Conservation (phyloP, 768 basidiomycete species). For the Suillus alpinus region DNA sequence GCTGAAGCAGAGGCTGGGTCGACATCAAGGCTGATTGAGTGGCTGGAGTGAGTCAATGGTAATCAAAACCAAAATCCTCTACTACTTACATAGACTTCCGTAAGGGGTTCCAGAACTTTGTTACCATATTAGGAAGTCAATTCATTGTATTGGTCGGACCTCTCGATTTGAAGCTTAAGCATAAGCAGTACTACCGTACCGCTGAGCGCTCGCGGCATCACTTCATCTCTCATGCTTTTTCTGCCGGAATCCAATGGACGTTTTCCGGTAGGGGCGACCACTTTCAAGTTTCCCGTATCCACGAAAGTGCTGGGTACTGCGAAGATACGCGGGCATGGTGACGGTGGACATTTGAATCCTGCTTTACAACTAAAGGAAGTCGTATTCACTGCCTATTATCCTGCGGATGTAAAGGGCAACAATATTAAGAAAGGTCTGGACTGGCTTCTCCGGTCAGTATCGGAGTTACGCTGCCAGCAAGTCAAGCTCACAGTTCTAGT, state of each 20-base stretch:
- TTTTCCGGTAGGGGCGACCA: slow-evolving; percentile 58
- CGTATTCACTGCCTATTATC: slow-evolving; percentile 65
- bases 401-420: slow-evolving; percentile 38
- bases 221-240: slow-evolving; percentile 35
- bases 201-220: neutral
- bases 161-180: no score
- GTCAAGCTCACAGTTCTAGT: slow-evolving; percentile 6
- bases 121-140: neutral
- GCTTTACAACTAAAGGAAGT: slow-evolving; percentile 60
- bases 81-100: neutral
- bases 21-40: slow-evolving; percentile 60
- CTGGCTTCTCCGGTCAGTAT: slow-evolving; percentile 57
- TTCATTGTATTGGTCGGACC: neutral
- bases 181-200: neutral
- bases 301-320: slow-evolving; percentile 39
- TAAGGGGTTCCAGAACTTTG: neutral
- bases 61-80: neutral
- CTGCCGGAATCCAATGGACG: slow-evolving; percentile 43
- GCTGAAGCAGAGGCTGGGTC: slow-evolving; percentile 94
- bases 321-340: slow-evolving; percentile 27
- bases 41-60: neutral
- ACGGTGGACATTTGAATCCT: slow-evolving; percentile 23
- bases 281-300: slow-evolving; percentile 48
- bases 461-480: neutral
- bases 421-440: slow-evolving; percentile 40